Evolutionary conservation across 768 basidiomycete genomes (phyloP), one percentile per base, ranked within the genome.

Genomic region (Hericium alpestre): DNA sequence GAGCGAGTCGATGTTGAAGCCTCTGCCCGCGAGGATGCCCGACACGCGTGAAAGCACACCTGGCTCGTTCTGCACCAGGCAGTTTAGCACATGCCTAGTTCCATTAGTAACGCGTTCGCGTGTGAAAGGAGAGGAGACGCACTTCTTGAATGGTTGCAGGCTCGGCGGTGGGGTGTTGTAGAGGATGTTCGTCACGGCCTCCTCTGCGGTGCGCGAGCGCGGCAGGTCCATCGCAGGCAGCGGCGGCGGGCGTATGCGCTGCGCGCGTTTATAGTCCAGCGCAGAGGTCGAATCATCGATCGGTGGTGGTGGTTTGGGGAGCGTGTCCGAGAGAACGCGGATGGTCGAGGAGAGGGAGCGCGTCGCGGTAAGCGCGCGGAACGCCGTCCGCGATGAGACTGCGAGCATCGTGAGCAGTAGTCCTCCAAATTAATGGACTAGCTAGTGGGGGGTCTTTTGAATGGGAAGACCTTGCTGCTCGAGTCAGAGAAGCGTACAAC

Each of bases 31-130:
- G 22, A 99, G 80, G 66, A 95, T 97, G 55, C 96, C 96, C 6
- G 95, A 95, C 3, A 99, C 93, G 64, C 96, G 87, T 27, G 95
- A 96, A 12, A 99, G 80, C n/a, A 99, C 96, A 66, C 96, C 96
- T 2, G 96, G 96, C 73, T 99, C 96, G 69, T 99, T 97, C 72
- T 99, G 96, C 3, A 98, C 96, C 59, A 99, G 83, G 70, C 94
- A 97, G 74, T 99, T 98, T 60, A 98, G 79, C 57, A 94, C 81
- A 67, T 98, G 95, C 70, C 93, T 97, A 65, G 15, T 9, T 54
- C 16, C 37, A 20, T 5, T 15, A 49, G 57, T 55, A 61, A 58
- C 54, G 56, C 55, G 50, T 54, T 60, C 58, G 11, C 56, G 60
- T 58, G 55, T 63, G 37, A n/a, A 27, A 20, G 5, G 41, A 40